These are phyloP conservation scores for Dioszegia hungarica DNA, from an alignment of 768 basidiomycete genomes.

Conservation along the genomic window DNA sequence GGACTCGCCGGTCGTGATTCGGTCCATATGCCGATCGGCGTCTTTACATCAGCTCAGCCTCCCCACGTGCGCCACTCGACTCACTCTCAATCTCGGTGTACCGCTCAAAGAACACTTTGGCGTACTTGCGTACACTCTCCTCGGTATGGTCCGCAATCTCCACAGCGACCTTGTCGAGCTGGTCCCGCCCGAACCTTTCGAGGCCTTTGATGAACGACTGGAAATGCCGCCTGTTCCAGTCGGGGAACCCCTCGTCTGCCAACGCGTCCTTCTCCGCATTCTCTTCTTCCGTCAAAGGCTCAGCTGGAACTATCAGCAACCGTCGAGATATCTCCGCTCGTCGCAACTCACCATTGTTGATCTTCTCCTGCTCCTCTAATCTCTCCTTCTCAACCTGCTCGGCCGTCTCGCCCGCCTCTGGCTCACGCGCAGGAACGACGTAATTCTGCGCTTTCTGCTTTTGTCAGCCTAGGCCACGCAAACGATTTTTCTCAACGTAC, in stretches of 20 bases:
- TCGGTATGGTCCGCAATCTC: constrained; percentile 76
- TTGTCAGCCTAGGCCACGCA: not conserved
- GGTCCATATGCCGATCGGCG: constrained; percentile 70
- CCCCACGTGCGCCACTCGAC: constrained; percentile 23
- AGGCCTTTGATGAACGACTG: constrained; percentile 78
- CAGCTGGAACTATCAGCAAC: constrained; percentile 55
- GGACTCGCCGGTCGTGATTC: constrained; percentile 81
- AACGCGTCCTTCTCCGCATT: constrained; percentile 71
- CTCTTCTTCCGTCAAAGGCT: constrained; percentile 86
- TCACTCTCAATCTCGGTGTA: constrained; percentile 77
- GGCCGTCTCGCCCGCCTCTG: constrained; percentile 66
- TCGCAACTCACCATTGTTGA: constrained; percentile 67
- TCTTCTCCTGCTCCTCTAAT: constrained; percentile 71
- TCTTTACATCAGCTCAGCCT: constrained; percentile 55
- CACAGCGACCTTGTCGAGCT: constrained; percentile 57
- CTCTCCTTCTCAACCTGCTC: constrained; percentile 82
- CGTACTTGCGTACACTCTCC: constrained; percentile 72
- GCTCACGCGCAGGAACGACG: constrained; percentile 58
- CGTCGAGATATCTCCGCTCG: not conserved
- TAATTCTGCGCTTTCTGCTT: constrained; percentile 46
- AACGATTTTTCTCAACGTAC: constrained; percentile 45
- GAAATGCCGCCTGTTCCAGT: constrained; percentile 91
- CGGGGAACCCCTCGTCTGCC: constrained; percentile 71
- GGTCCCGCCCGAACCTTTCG: constrained; percentile 69
- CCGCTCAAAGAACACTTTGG: constrained; percentile 78